Percentiles rank a stretch among this genome's conserved stretches.
phyloP scores from a whole-genome alignment of 2,329 filamentous ascomycete species.

The Dactylella cylindrospora region DNA sequence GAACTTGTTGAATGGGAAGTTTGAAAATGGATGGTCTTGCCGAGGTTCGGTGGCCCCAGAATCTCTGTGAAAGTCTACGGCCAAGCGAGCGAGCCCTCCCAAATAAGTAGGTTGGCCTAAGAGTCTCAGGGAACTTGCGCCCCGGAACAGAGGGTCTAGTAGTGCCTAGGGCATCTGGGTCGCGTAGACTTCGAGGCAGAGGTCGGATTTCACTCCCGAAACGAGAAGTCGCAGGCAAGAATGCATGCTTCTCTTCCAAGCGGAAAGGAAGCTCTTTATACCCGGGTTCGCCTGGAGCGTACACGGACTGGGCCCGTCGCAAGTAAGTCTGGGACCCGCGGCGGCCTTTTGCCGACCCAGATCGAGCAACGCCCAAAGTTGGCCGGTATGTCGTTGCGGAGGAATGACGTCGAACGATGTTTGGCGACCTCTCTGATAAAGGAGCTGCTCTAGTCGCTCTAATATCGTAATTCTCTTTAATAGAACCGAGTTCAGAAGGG shows the following conservation, averaged over 20 bases:
- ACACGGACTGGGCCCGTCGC: conserved; percentile 20
- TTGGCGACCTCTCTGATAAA: background rate
- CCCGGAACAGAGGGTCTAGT: conserved; percentile 1
- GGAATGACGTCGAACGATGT: conserved; percentile 13
- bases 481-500: conserved; percentile 21
- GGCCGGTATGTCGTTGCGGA: conserved; percentile 8
- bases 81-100: conserved; percentile 26
- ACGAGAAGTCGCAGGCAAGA: conserved; percentile 34
- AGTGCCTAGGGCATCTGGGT: conserved; percentile 22
- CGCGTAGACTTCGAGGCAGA: conserved; percentile 34
- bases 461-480: conserved; percentile 19
- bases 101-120: conserved; percentile 19
- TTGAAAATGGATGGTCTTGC: background rate
- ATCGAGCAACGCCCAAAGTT: conserved; percentile 15
- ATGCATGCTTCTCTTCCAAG: conserved; percentile 29
- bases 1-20: conserved; percentile 31
- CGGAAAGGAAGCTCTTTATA: conserved; percentile 18
- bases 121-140: conserved; percentile 1
- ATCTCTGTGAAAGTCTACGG: conserved; percentile 20
- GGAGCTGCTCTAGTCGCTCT: conserved; percentile 1
- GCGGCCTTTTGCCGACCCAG: conserved; percentile 14
- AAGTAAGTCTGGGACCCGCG: conserved; percentile 27
- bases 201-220: conserved; percentile 2
- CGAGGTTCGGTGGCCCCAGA: too few species aligned
- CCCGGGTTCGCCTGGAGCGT: conserved; percentile 1